phyloP scores from a whole-genome alignment of 306 rosid genomes.

The Echinosophora koreensis region DNA sequence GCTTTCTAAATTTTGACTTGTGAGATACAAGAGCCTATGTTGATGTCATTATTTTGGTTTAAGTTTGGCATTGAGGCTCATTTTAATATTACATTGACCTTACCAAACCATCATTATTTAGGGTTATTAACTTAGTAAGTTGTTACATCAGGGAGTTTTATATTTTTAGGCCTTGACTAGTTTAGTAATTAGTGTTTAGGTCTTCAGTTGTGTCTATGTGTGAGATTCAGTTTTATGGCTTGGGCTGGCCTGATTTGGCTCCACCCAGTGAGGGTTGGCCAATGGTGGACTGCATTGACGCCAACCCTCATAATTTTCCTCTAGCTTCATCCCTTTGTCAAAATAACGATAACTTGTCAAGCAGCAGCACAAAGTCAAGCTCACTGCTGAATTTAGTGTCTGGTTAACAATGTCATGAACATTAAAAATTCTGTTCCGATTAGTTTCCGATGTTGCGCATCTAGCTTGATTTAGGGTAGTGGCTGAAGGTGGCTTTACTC shows the following conservation, averaged over 20 bases:
- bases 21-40: background rate
- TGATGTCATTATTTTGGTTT: slow-evolving; percentile 26
- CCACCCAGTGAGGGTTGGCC: no score
- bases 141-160: background rate
- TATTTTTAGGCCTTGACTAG: background rate
- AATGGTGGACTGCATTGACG: no score
- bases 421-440: background rate
- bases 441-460: no score
- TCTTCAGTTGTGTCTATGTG: background rate
- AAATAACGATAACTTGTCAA: background rate
- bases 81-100: background rate
- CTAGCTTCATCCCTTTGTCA: background rate
- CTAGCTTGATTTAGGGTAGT: no score
- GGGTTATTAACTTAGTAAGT: background rate
- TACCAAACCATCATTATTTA: background rate
- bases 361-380: background rate
- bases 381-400: background rate
- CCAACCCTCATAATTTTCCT: background rate
- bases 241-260: no score
- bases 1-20: background rate
- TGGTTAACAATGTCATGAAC: background rate
- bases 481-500: no score
- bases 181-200: background rate
- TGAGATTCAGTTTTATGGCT: background rate
- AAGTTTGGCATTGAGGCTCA: background rate